Conservation (phyloP, 2,329 filamentous ascomycete species). For the Microsporum ferrugineum region DNA sequence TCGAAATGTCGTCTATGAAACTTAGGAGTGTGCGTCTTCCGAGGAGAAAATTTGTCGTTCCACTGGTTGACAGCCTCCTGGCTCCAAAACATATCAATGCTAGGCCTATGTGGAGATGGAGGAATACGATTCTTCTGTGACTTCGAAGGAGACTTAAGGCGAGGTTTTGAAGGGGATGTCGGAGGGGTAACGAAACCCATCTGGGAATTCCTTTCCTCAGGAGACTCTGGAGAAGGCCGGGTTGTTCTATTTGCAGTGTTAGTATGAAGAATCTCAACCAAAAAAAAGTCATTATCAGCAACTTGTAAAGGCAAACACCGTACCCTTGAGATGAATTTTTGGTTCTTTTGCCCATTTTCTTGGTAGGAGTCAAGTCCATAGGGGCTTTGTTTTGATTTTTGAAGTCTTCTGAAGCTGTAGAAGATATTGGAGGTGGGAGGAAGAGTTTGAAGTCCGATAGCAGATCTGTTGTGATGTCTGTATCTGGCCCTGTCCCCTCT, state of each 20-base stretch:
- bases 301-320: not conserved
- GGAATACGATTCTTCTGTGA: conserved; percentile 32
- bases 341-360: not conserved
- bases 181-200: conserved; percentile 30
- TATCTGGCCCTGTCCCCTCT: not conserved
- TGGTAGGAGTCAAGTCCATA: not conserved
- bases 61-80: conserved; percentile 42
- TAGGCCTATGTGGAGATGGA: conserved; percentile 40
- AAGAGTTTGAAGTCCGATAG: not conserved
- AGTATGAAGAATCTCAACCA: not conserved
- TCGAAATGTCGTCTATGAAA: conserved; percentile 12
- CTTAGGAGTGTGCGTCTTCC: conserved; percentile 26
- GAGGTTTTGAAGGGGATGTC: conserved; percentile 33
- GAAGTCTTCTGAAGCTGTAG: not conserved
- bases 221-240: not conserved
- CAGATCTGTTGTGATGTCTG: not conserved
- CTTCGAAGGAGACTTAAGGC: conserved; percentile 40
- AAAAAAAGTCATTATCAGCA: not conserved
- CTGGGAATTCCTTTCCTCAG: not conserved
- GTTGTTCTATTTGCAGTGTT: not conserved
- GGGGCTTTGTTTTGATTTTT: not conserved
- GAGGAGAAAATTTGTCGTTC: conserved; percentile 45
- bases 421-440: not conserved
- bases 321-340: not conserved
- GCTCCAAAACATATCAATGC: conserved; percentile 45